phyloP scores from a whole-genome alignment of 106 monocot species.

The Acorus calamus region DNA sequence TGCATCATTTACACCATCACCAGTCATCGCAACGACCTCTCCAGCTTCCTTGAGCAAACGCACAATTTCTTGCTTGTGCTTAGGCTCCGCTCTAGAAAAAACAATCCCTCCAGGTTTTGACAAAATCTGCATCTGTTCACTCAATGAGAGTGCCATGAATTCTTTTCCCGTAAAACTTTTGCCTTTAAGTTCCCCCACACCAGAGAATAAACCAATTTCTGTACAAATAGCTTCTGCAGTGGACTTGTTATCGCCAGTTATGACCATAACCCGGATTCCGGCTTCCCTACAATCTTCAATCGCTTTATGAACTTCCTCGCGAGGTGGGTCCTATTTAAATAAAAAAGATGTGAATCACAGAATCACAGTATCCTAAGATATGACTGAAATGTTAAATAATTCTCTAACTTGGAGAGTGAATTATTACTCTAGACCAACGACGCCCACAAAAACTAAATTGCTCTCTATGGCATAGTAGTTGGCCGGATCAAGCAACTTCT shows the following conservation, averaged over 20 bases:
- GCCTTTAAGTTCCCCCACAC: slow-evolving; percentile 8
- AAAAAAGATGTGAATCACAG: not conserved
- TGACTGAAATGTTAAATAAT: too few species aligned
- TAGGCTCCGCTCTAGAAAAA: slow-evolving; percentile 59
- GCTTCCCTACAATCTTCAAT: slow-evolving; percentile 58
- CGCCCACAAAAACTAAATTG: slow-evolving; percentile 43
- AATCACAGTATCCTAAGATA: too few species aligned
- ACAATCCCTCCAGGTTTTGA: slow-evolving; percentile 31
- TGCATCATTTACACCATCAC: slow-evolving; percentile 72
- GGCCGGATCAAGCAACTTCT: slow-evolving; percentile 45
- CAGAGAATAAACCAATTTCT: slow-evolving; percentile 50
- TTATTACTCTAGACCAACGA: slow-evolving; percentile 39
- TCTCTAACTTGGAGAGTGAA: too few species aligned
- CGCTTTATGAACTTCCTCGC: slow-evolving; percentile 55
- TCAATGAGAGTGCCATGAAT: slow-evolving; percentile 23
- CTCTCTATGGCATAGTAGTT: slow-evolving; percentile 60
- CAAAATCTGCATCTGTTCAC: slow-evolving; percentile 27
- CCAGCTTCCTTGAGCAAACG: slow-evolving; percentile 49
- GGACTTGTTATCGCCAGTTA: slow-evolving; percentile 73
- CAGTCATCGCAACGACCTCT: slow-evolving; percentile 75
- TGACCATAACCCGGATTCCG: slow-evolving; percentile 54
- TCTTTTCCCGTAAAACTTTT: slow-evolving; percentile 63
- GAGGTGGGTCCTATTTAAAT: slow-evolving; percentile 49
- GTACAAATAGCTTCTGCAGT: slow-evolving; percentile 63
- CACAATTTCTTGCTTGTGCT: slow-evolving; percentile 67